Evolutionary conservation across 2,329 filamentous ascomycete genomes (phyloP), one percentile per base, ranked within the genome.

Genomic region (Fusarium phyllophilum): DNA sequence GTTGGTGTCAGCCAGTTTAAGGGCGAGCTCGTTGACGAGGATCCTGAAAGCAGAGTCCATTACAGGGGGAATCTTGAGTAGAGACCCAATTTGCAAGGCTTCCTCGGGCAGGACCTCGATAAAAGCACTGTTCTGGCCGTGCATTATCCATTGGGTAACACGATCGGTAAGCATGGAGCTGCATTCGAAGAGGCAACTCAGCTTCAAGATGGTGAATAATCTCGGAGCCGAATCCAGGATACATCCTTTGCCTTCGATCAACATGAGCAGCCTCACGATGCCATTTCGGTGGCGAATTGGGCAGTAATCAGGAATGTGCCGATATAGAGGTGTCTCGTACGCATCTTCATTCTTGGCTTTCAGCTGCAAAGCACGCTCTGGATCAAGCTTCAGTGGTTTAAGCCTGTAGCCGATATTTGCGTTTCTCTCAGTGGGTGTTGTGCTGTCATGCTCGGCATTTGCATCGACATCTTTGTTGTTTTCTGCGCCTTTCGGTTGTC

Each of bases 101-200:
- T 89, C 86, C 73, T 93, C 91, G 0, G 91, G 88, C 41, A 92
- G 85, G 11, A 90, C 82, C 74, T 93, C 90, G 20, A 93, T 85
- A 73, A 94, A 91, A 3, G 84, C 82, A 9, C 81, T 82, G 75
- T 93, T 93, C 1, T 80, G 82, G 5, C 82, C 79, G 26, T 85
- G 82, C 69, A 89, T 85, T 17, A 93, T 83, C 91, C 92, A 93
- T 38, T 85, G 84, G 6, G 86, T 80, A 46, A 92, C 85, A 18
- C 82, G 83, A 56, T 89, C 85, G 70, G 79, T 85, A 26, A 90
- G 79, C 13, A 84, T 78, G 9, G 75, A 70, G 5, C 80, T 78
- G 62, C 89, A 87, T 34, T 90, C 88, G 57, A 92, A 86, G 44
- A 90, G 84, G 67, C 89, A 88, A 13, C 90, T 88, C 14, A 93